Evolutionary conservation across 2,329 filamentous ascomycete genomes (phyloP), one percentile per base, ranked within the genome.

Genomic region (Leptographium procerum): DNA sequence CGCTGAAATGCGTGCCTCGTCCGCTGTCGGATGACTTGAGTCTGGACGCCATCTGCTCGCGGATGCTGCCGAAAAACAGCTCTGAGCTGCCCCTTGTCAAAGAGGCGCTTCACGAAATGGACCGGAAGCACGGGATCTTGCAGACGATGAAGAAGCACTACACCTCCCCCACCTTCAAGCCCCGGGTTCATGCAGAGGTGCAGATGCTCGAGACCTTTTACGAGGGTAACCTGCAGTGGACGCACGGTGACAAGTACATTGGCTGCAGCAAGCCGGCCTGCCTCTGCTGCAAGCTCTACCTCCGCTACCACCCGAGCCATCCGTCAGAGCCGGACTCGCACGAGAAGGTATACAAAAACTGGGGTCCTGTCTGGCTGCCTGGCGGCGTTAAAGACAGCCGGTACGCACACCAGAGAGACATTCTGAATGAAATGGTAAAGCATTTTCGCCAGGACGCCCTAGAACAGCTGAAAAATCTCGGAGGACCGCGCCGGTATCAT

Each of bases 221-320:
- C 60, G 55, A 61, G 6, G 63, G 63, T 0, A 40, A 62, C 0
- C 63, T 72, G 1, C 28, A 19, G 0, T 80, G 76, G 61, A 67
- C 69, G 3, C 67, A 66, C 2, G 57, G 66, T 5, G 77, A 80
- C 59, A 65, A 66, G 3, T 80, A 73, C 61, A 72, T 82, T 14
- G 77, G 72, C 3, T 77, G 73, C 59, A 82, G 77, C 64, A 82
- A 81, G 64, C 71, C 72, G 0, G 73, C 79, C 3, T 82, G 78
- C 57, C 74, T 76, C 59, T 77, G 73, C 55, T 82, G 77, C 63
- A 67, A 68, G 45, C 66, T 75, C 2, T 79, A 78, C 60, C 72
- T 79, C 29, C 64, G 61, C 10, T 55, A 72, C 14, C 75, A 79
- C 54, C 72, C 72, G 0, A 67, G 65, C 3, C 61, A 9, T 3